Conservation (phyloP, 1,139 yeast genomes). For the Magnusiomyces suaveolens region DNA sequence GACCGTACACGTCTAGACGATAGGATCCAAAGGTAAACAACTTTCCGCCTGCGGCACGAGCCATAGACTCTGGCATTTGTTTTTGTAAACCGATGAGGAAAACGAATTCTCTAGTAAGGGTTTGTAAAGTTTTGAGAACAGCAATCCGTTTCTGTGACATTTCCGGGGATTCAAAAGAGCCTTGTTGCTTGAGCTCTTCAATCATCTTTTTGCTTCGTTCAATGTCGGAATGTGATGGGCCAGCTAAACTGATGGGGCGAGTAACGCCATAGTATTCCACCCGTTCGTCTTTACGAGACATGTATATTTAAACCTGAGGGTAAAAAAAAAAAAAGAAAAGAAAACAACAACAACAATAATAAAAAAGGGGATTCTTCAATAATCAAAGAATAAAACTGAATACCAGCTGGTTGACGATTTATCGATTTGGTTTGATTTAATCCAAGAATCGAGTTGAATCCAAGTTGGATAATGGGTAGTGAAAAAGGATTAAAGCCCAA, state of each 20-base stretch:
- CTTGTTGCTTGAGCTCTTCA: conserved; percentile 68
- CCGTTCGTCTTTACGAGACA: not conserved
- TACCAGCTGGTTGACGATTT: too few relatives aligned
- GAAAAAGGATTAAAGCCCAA: too few relatives aligned
- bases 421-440: too few relatives aligned
- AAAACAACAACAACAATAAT: too few relatives aligned
- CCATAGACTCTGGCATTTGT: conserved; percentile 97
- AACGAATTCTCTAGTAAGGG: conserved; percentile 70
- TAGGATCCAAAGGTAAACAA: conserved; percentile 92
- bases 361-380: not conserved
- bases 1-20: conserved; percentile 91
- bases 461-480: too few relatives aligned
- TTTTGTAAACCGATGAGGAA: conserved; percentile 65
- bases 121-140: conserved; percentile 61
- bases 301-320: too few relatives aligned
- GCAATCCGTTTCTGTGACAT: conserved; percentile 72
- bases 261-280: conserved; percentile 56
- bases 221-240: conserved; percentile 75
- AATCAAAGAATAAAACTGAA: too few relatives aligned
- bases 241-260: conserved; percentile 73
- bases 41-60: conserved; percentile 94
- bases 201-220: conserved; percentile 65
- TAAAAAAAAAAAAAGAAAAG: not conserved
- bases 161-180: conserved; percentile 78
- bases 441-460: too few relatives aligned